Base-by-base conservation (phyloP, 208 protist genomes). In the Naegleria lovaniensis region DNA sequence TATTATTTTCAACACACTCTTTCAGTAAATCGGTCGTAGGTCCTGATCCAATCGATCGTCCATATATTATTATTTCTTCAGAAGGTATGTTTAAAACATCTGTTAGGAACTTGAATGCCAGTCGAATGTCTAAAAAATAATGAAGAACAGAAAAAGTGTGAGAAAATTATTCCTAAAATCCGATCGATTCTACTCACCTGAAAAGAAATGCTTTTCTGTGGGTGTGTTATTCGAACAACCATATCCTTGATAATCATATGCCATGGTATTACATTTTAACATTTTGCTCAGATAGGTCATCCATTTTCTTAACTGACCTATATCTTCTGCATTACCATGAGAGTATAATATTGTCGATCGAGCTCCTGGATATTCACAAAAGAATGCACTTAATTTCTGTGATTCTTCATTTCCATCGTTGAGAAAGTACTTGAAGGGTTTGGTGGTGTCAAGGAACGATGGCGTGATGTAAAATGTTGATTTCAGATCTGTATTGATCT, bases 241-340 rank as follows among this genome's bases (percentile, higher is more conserved):
- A 79, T 79, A 79, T 36, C 67, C 67, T 79, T 79, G 67, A 36
- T 79, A 79, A 79, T 79, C 67, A 79, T 79, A 79, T 36, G 29
- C 1, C 13, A 79, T 79, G 19, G 67, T 79, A 36, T 79, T 79
- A 79, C 67, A 79, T 79, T 79, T 29, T 36, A 79, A 36, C 7
- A 13, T 36, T 79, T n/a, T 79, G 29, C 67, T 79, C 29, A 79
- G 9, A 79, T 79, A 79, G n/a, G n/a, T 79, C 67, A 79, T 79
- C 67, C 67, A 79, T 33, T 79, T 79, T 33, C n/a, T 29, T 79
- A 79, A 36, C 9, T 79, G 67, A 6, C 67, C 67, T 36, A 79
- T 79, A 79, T 79, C 67, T 79, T 79, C 67, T 79, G 67, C 67
- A 36, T 79, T 79, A 36, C 67, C 67, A 9, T 79, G 67, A 2